Evolutionary conservation across 1,284 basidiomycete genomes (phyloP).

Genomic region (Heterobasidion parviporum): DNA sequence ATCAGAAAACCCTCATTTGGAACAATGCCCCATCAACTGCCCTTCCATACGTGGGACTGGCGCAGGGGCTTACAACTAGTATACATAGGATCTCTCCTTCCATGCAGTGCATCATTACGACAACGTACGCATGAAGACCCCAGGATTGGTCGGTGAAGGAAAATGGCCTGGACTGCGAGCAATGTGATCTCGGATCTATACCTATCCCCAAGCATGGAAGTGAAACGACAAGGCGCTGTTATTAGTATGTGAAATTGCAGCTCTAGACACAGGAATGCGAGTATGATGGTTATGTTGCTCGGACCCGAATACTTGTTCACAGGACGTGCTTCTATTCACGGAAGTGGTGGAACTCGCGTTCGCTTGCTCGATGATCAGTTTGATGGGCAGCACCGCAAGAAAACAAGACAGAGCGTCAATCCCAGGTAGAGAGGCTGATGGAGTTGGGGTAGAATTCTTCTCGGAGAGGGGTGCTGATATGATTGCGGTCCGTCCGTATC

Average conservation of each 20-base stretch:
- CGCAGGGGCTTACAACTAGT: background rate
- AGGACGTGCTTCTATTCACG: background rate
- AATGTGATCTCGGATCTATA: background rate
- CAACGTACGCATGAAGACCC: no score
- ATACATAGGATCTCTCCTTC: background rate
- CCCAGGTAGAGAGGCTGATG: no score
- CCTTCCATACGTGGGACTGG: background rate
- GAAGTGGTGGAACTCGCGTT: no score
- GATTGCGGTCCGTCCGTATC: no score
- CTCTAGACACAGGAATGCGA: background rate
- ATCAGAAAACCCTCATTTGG: slow-evolving; percentile 1
- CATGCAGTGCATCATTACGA: background rate
- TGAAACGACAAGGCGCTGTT: background rate
- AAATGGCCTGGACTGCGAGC: background rate
- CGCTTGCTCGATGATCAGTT: background rate
- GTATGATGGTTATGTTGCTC: background rate
- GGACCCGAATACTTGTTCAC: background rate
- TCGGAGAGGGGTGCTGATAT: no score
- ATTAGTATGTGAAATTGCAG: background rate
- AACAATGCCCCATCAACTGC: background rate
- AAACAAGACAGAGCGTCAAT: no score
- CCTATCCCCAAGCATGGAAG: background rate
- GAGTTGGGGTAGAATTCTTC: no score
- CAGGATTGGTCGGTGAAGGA: no score
- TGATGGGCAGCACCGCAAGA: background rate